Evolutionary conservation across 805 yeast genomes (phyloP), one percentile per base, ranked within the genome.

Genomic region (Saccharomycopsis selenospora): DNA sequence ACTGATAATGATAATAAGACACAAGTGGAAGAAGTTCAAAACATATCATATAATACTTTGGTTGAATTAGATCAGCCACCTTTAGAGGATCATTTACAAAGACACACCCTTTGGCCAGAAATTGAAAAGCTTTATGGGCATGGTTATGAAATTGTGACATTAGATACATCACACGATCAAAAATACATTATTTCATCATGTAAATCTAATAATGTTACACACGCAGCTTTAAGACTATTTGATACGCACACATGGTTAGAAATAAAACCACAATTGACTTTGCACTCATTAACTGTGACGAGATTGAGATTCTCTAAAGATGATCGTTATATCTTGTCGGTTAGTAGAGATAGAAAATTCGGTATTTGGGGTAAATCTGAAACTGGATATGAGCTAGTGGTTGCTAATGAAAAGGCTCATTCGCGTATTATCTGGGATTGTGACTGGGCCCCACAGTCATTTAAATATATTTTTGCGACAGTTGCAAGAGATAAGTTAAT

Each of bases 71-170:
- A 55, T 0, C 60, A 66, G 0, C 90, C 95, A 6, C 98, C 99
- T 0, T 66, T 83, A 42, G 99, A 93, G 63, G 96, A 91, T 59
- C 85, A 86, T 52, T 69, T 93, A 24, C 98, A 93, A 62, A 75
- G 98, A 59, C 87, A 82, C 60, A 86, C 98, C 0, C 69, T 93
- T 46, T 93, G 95, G 83, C 99, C 99, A 0, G 99, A 93, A 61
- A 69, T 83, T 48, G 99, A 93, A 59, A 93, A 93, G 62, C 66
- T 93, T 40, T 93, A 93, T 60, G 99, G 99, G 0, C 99, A 93
- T 63, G 99, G 99, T 6, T 95, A 88, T 65, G 99, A 95, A 62
- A 79, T 90, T 33, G 79, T 88, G 0, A 75, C 91, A 41, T 73
- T 89, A 36, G 95, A 85, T 46, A 75, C 80, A 1, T 77, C 88